Conservation (phyloP, 1,139 yeast genomes). For the Scheffersomyces titani region DNA sequence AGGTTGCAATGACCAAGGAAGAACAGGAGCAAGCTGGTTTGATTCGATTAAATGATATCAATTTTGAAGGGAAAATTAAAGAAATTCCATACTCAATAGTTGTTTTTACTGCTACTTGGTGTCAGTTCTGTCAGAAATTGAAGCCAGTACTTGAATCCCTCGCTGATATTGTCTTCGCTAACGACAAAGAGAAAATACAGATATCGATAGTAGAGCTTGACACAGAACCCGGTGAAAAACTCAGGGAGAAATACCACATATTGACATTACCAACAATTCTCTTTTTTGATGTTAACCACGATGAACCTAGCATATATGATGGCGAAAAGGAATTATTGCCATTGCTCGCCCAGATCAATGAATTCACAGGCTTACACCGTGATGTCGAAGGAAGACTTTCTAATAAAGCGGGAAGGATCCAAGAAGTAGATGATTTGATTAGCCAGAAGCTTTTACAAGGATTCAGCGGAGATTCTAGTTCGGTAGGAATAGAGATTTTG, state of each 20-base stretch:
- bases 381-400: slow-evolving; percentile 49
- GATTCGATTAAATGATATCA: slow-evolving; percentile 32
- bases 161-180: slow-evolving; percentile 31
- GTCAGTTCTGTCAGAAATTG: slow-evolving; percentile 28
- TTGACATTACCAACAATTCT: slow-evolving; percentile 55
- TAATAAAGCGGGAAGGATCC: slow-evolving; percentile 56
- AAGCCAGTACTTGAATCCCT: slow-evolving; percentile 31
- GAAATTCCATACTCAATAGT: slow-evolving; percentile 21
- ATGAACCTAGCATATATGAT: slow-evolving; percentile 38
- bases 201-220: slow-evolving; percentile 52
- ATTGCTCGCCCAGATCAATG: slow-evolving; percentile 54
- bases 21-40: slow-evolving; percentile 17
- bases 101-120: slow-evolving; percentile 43
- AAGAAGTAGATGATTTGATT: slow-evolving; percentile 39
- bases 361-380: slow-evolving; percentile 54
- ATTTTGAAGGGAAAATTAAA: slow-evolving; percentile 32
- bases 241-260: slow-evolving; percentile 46
- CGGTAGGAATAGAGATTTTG: slow-evolving; percentile 14
- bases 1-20: slow-evolving; percentile 3
- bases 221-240: slow-evolving; percentile 41
- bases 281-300: slow-evolving; percentile 45
- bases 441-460: slow-evolving; percentile 16
- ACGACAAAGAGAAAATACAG: slow-evolving; percentile 34
- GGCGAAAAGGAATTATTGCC: slow-evolving; percentile 45
- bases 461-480: not conserved